phyloP scores from a whole-genome alignment of 805 yeast genomes.

The Schizosaccharomyces lindneri region DNA sequence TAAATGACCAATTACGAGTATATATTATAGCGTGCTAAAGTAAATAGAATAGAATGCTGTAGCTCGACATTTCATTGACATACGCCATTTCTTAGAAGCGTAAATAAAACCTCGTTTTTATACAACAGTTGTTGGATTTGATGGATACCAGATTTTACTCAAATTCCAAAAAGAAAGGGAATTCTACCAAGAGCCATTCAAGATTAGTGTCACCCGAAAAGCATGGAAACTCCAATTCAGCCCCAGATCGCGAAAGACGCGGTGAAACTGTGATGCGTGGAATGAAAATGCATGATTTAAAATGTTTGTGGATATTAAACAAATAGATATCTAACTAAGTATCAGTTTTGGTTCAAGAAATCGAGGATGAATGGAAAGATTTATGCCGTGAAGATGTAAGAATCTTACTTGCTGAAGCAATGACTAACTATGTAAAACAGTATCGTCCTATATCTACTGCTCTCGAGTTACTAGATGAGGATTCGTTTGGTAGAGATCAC shows the following conservation, averaged over 20 bases:
- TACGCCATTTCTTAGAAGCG: too few species aligned
- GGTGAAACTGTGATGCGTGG: neutral
- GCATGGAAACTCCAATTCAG: neutral
- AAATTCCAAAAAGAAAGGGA: neutral
- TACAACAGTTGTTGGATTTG: neutral
- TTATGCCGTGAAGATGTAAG: neutral
- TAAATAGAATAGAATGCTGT: too few species aligned
- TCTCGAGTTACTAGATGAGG: neutral
- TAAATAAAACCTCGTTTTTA: too few species aligned
- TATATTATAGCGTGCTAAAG: too few species aligned
- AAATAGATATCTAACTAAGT: neutral
- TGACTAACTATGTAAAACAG: neutral
- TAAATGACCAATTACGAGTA: too few species aligned
- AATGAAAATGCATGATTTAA: neutral
- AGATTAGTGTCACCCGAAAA: neutral
- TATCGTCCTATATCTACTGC: neutral
- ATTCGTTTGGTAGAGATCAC: neutral
- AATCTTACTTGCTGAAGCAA: neutral
- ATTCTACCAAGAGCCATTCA: neutral
- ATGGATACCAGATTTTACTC: neutral
- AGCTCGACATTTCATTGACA: too few species aligned
- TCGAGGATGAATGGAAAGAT: constrained; percentile 1
- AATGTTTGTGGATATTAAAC: neutral
- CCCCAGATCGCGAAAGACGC: neutral
- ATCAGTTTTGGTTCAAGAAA: neutral